phyloP scores from a whole-genome alignment of 2,329 filamentous ascomycete genomes.

The Colletotrichum paranaense region DNA sequence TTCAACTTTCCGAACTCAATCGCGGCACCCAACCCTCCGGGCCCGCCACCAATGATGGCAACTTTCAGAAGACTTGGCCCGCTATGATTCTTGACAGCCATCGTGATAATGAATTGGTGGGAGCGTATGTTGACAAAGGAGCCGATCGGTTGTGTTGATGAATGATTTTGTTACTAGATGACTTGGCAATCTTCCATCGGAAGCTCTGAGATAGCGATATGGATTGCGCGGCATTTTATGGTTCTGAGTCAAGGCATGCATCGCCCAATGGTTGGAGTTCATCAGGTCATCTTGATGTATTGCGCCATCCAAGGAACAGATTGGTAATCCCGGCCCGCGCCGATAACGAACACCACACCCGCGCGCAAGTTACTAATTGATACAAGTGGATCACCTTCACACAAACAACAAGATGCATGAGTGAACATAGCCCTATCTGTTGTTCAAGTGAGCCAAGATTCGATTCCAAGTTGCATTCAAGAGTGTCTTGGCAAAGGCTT shows the following conservation, averaged over 20 bases:
- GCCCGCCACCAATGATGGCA: slow-evolving; percentile 42
- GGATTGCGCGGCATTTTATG: slow-evolving; percentile 26
- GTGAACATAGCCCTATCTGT: no score
- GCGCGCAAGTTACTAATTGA: background rate
- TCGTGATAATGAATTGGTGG: background rate
- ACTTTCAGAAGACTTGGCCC: slow-evolving; percentile 1
- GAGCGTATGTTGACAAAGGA: background rate
- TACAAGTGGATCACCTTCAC: background rate
- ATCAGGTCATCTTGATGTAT: slow-evolving; percentile 17
- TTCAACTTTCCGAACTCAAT: slow-evolving; percentile 44
- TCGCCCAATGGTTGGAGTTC: slow-evolving; percentile 6
- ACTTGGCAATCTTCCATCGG: background rate
- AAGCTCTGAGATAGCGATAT: background rate
- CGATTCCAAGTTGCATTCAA: no score
- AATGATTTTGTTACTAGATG: background rate
- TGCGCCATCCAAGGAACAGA: slow-evolving; percentile 25
- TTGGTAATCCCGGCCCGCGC: slow-evolving; percentile 27
- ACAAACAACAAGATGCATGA: background rate
- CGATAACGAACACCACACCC: slow-evolving; percentile 15
- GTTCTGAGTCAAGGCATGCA: background rate
- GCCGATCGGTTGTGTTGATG: no score
- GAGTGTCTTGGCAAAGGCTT: no score
- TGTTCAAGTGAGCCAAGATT: no score
- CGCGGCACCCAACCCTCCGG: slow-evolving; percentile 44
- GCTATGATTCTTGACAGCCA: background rate